Percentiles rank a stretch among this genome's conserved stretches.
These are phyloP conservation scores for Clitoria ternatea DNA, from an alignment of 306 rosid genomes.

Conservation along the genomic window DNA sequence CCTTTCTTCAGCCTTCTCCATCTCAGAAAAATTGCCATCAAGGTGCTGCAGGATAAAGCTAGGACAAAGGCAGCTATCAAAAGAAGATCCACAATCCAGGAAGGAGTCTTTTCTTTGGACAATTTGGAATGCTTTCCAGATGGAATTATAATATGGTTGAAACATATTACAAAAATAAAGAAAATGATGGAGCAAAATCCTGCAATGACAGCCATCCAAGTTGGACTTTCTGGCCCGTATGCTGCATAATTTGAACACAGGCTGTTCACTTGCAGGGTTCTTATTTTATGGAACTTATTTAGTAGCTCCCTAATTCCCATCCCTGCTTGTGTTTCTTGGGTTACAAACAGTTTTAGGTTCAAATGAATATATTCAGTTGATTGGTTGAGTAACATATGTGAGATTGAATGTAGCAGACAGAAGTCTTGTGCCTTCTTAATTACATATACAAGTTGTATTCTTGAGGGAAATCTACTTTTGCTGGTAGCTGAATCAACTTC, in stretches of 20 bases:
- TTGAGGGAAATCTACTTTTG: conserved; percentile 37
- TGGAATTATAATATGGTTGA: conserved; percentile 56
- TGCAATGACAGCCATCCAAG: conserved; percentile 58
- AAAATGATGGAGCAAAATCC: conserved; percentile 55
- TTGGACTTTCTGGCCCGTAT: conserved; percentile 57
- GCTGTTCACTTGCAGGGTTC: conserved; percentile 45
- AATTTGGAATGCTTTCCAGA: conserved; percentile 32
- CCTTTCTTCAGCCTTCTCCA: conserved; percentile 63
- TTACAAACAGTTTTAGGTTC: conserved; percentile 61
- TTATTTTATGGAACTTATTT: conserved; percentile 37
- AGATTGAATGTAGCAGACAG: conserved; percentile 54
- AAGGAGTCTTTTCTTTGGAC: conserved; percentile 50
- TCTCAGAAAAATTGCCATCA: conserved; percentile 48
- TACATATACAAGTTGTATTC: conserved; percentile 58
- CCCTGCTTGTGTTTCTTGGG: conserved; percentile 58
- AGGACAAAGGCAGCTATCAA: conserved; percentile 51
- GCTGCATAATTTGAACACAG: conserved; percentile 41
- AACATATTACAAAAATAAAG: conserved; percentile 40
- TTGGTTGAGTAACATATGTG: conserved; percentile 47
- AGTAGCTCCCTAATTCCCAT: conserved; percentile 42
- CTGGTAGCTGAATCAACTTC: conserved; percentile 48
- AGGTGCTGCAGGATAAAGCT: conserved; percentile 42
- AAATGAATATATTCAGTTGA: conserved; percentile 39
- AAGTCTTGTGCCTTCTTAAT: conserved; percentile 62
- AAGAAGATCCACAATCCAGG: conserved; percentile 63